A percentile compares a stretch with the other conserved stretches of the same genome.
Evolutionary conservation across 2,329 filamentous ascomycete genomes (phyloP).

Genomic region (Xylariaceae sp.): DNA sequence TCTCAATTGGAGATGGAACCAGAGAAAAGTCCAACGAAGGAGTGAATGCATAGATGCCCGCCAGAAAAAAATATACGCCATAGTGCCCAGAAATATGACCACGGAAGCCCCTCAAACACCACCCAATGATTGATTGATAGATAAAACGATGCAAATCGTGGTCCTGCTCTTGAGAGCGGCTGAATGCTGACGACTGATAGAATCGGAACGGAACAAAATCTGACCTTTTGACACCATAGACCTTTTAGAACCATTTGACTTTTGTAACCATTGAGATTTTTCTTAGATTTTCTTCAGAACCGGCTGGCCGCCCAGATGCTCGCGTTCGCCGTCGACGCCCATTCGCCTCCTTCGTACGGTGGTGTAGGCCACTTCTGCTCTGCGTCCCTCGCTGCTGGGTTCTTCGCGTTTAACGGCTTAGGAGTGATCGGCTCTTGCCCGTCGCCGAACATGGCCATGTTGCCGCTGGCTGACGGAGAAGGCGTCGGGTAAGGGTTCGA

Average conservation of each 20-base stretch:
- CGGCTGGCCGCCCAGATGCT: conserved; percentile 71
- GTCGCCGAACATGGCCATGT: conserved; percentile 68
- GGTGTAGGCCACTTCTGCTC: conserved; percentile 86
- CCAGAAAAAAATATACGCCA: conserved; percentile 16
- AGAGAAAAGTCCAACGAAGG: conserved; percentile 24
- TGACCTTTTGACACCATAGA: conserved; percentile 15
- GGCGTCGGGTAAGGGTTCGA: conserved; percentile 61
- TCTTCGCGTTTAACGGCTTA: conserved; percentile 65
- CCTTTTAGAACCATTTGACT: background rate
- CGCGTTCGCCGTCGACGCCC: conserved; percentile 76
- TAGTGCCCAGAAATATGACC: conserved; percentile 14
- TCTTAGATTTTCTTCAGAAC: conserved; percentile 38
- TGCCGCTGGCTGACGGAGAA: conserved; percentile 76
- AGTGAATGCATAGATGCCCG: conserved; percentile 29
- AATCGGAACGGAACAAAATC: background rate
- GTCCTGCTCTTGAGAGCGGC: background rate
- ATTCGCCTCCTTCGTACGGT: conserved; percentile 89
- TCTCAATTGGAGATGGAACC: conserved; percentile 25
- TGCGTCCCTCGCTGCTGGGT: conserved; percentile 41
- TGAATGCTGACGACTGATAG: background rate
- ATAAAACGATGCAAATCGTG: conserved; percentile 25
- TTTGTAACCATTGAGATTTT: background rate
- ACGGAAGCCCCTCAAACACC: conserved; percentile 30
- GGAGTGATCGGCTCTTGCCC: conserved; percentile 57
- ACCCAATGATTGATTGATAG: conserved; percentile 27